These are phyloP conservation scores for Suhomyces sp. DNA, from an alignment of 805 yeast species.

Conservation along the genomic window DNA sequence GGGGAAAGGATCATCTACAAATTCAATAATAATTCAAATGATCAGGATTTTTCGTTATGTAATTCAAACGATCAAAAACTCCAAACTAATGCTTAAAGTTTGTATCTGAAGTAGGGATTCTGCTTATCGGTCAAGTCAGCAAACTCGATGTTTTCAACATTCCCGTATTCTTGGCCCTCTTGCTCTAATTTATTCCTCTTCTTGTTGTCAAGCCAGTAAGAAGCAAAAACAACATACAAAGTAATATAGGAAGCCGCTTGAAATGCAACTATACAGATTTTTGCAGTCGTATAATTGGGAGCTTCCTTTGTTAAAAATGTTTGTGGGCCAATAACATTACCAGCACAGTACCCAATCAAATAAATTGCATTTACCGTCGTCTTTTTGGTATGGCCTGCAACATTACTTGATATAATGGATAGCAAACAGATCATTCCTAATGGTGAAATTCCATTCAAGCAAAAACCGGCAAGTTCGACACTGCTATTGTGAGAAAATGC, in stretches of 20 bases:
- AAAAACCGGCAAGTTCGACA: constrained; percentile 27
- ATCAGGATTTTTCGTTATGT: too few species aligned
- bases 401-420: constrained; percentile 45
- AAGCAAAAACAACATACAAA: constrained; percentile 24
- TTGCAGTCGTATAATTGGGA: constrained; percentile 44
- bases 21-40: too few species aligned
- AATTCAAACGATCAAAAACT: too few species aligned
- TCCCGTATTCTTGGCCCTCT: constrained; percentile 21
- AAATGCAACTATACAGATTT: constrained; percentile 40
- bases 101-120: constrained; percentile 54
- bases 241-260: constrained; percentile 24
- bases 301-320: constrained; percentile 45
- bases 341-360: constrained; percentile 52
- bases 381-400: constrained; percentile 60
- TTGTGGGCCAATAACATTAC: constrained; percentile 58
- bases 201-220: constrained; percentile 36
- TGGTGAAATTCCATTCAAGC: constrained; percentile 33
- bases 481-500: constrained; percentile 38
- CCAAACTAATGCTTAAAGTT: too few species aligned
- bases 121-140: constrained; percentile 55
- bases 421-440: constrained; percentile 28
- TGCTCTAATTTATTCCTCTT: constrained; percentile 30
- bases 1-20: too few species aligned
- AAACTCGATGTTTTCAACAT: constrained; percentile 43
- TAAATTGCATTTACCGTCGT: constrained; percentile 44